Conservation (phyloP, 2,329 filamentous ascomycete genomes). For the Clarireedia hainanense region DNA sequence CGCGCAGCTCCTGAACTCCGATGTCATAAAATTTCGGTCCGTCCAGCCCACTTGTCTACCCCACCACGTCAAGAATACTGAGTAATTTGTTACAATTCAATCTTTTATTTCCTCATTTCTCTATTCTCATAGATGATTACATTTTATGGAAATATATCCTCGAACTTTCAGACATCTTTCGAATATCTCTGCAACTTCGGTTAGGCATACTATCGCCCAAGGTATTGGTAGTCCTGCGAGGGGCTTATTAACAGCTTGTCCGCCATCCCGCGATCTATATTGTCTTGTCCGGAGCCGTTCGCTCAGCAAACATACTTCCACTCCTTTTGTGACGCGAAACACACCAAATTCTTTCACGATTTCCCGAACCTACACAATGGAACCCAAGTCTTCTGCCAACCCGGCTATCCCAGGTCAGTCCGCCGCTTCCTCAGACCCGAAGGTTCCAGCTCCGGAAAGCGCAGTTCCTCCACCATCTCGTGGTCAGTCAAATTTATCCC, state of each 20-base stretch:
- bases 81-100: background rate
- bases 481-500: constrained; percentile 20
- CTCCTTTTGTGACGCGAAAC: background rate
- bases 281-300: background rate
- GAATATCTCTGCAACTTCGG: background rate
- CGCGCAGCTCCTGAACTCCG: background rate
- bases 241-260: background rate
- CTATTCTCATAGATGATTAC: background rate
- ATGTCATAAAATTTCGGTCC: background rate
- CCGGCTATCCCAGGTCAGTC: constrained; percentile 12
- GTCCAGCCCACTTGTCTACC: background rate
- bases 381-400: constrained; percentile 1
- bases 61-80: background rate
- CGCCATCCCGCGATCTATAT: background rate
- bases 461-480: constrained; percentile 9
- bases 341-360: background rate
- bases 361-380: background rate
- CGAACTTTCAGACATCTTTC: background rate
- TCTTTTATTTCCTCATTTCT: background rate
- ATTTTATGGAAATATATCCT: constrained; percentile 7
- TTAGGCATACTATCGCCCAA: background rate
- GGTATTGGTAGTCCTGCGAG: background rate
- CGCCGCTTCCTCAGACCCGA: constrained; percentile 12
- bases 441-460: constrained; percentile 11
- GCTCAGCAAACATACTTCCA: background rate